A percentile compares a stretch with the other conserved stretches of the same genome.
Evolutionary conservation across 2,329 filamentous ascomycete species (phyloP).

Genomic region (Fusarium tanahbumbuense): DNA sequence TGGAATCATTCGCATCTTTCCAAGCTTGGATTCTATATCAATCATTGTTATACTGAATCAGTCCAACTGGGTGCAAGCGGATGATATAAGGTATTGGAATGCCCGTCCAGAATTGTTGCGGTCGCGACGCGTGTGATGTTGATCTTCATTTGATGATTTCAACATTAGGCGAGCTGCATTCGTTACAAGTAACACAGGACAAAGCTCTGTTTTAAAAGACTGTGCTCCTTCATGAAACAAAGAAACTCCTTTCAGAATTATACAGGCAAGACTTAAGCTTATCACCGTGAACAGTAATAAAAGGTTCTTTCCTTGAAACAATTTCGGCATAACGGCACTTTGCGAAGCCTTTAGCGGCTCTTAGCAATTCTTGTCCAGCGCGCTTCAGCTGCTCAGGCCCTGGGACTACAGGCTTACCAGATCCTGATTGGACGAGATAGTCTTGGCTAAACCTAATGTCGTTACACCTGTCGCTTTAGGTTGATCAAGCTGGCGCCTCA

Average conservation of each 20-base stretch:
- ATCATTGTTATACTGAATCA: not conserved
- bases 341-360: slow-evolving; percentile 34
- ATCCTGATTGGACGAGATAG: not conserved
- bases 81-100: not conserved
- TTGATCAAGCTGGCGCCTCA: slow-evolving; percentile 24
- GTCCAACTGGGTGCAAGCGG: not conserved
- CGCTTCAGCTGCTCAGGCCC: slow-evolving; percentile 31
- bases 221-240: not conserved
- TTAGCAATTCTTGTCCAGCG: slow-evolving; percentile 23
- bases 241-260: not conserved
- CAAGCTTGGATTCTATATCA: not conserved
- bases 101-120: not conserved
- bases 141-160: not conserved
- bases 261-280: not conserved
- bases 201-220: not conserved
- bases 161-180: slow-evolving; percentile 33
- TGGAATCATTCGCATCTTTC: not conserved
- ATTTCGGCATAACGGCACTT: slow-evolving; percentile 35
- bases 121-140: not conserved
- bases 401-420: not conserved
- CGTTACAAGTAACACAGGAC: slow-evolving; percentile 11
- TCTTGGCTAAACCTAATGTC: slow-evolving; percentile 6
- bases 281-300: not conserved
- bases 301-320: not conserved
- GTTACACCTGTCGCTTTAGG: slow-evolving; percentile 19